phyloP scores from a whole-genome alignment of 495 filamentous ascomycete genomes.

The Trichoderma erinaceum region DNA sequence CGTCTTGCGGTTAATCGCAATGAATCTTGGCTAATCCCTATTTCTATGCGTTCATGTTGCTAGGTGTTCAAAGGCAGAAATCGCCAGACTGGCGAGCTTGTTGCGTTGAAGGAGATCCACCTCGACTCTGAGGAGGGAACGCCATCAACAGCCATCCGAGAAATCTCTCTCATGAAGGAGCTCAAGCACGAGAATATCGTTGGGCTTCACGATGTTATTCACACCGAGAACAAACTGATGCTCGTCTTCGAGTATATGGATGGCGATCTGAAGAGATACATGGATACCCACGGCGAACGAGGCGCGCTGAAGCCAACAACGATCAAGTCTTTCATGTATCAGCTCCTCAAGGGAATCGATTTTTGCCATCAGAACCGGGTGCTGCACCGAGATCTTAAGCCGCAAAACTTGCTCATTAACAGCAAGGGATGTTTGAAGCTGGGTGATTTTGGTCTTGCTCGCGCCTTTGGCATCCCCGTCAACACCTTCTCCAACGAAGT shows the following conservation, averaged over 20 bases:
- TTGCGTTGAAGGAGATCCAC: conserved; percentile 98
- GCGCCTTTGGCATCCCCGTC: conserved; percentile 93
- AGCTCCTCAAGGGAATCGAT: conserved; percentile 86
- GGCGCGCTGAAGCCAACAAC: conserved; percentile 75
- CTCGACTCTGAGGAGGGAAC: conserved; percentile 98
- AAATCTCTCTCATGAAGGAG: conserved; percentile 99
- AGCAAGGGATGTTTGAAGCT: conserved; percentile 85
- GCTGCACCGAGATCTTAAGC: conserved; percentile 91
- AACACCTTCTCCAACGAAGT: conserved; percentile 99
- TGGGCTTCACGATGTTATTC: conserved; percentile 95
- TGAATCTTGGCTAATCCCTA: background rate
- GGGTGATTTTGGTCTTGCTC: conserved; percentile 89
- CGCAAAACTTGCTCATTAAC: conserved; percentile 93
- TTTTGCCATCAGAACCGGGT: conserved; percentile 97
- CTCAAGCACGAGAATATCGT: conserved; percentile 98
- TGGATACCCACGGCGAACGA: conserved; percentile 82
- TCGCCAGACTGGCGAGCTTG: conserved; percentile 89
- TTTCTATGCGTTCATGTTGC: conserved; percentile 15
- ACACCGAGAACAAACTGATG: conserved; percentile 99
- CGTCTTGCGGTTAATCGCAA: background rate
- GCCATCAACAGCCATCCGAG: conserved; percentile 94
- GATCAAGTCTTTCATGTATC: conserved; percentile 97
- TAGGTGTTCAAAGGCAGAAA: conserved; percentile 98
- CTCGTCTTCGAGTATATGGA: conserved; percentile 99
- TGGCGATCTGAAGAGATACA: conserved; percentile 98